Base-by-base conservation (phyloP, 345 rosid genomes). In the Odontarrhena argentea region DNA sequence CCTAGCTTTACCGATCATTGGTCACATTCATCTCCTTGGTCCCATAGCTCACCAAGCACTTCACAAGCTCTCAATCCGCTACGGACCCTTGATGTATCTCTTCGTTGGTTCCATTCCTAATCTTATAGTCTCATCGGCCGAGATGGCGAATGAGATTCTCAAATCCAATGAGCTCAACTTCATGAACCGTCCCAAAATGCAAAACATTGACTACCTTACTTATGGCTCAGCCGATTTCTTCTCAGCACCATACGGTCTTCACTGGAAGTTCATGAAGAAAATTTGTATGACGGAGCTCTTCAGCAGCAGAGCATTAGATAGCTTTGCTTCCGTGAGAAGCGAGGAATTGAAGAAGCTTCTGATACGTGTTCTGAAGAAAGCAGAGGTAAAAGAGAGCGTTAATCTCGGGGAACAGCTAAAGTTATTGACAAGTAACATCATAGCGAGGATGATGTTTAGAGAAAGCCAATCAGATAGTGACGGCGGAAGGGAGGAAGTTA, bases 211-310 rank as follows among this genome's bases (percentile, higher is more conserved):
- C 64, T 91, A 80, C 76, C 84, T 91, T n/a, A 84, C 92, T 11
- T 91, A 87, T 61, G 91, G 87, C 41, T 82, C 92, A 0, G 45
- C 92, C 2, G 96, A 86, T 73, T 86, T 91, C 63, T 81, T 88
- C 52, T 78, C 80, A n/a, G 87, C 80, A 8, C 79, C 82, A 13
- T 87, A 84, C 2, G 96, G 96, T 0, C 74, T 82, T 6, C 76
- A 80, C 55, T 91, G 96, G 96, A 91, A 83, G 74, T 87, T 84
- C 84, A 86, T 85, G 85, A 87, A 86, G 80, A 84, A 81, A 55
- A 75, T 91, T 1, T 85, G 91, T 80, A 85, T 85, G 96, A 68
- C 80, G 25, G 81, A 82, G 45, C 79, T 91, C 38, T 84, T 87
- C 4, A 87, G 85, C 12, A 78, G 83, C 36, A 77, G 76, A 40